Evolutionary conservation across 495 filamentous ascomycete species (phyloP), one percentile per base, ranked within the genome.

Genomic region (Mytilinidion resinicola): DNA sequence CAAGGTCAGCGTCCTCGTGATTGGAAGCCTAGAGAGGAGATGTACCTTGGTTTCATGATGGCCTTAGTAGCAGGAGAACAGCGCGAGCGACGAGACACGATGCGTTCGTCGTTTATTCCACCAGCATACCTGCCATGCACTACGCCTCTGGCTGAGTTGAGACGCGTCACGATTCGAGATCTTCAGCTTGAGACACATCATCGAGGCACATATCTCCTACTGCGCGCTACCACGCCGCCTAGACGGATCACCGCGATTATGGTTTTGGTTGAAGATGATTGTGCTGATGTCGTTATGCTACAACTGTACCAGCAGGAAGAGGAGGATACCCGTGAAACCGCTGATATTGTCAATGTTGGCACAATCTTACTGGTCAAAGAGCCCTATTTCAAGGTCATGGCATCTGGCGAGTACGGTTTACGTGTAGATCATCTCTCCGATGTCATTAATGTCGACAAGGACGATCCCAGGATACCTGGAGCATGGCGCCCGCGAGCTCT

Each of bases 351-450:
- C 1, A 48, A 48, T 1, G 46, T 65, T 15, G 72, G 73, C 4
- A 66, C 48, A 1, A 66, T 79, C 2, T 53, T 76, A 1, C 51
- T 78, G 14, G 56, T 83, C 57, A 82, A 82, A 62, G 80, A 82
- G 56, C 79, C 80, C 3, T 82, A 77, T 61, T 67, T 77, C 48
- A 78, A 77, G 51, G 38, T 63, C 0, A 74, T 64, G 51, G 61
- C 59, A 2, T 61, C 75, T 52, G 75, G 74, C 3, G 47, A 59
- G 2, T 77, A 72, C 63, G 70, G 65, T 3, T 56, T 83, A 14
- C 71, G 78, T 9, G 77, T 82, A 10, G 80, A 83, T 53, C 80
- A 84, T 71, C 62, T 76, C 14, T 76, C 72, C 10, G 78, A 82
- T 56, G 52, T 81, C 19, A 61, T 68, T 4, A 64, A 70, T 52